Percentiles rank a stretch among this genome's conserved stretches.
These are phyloP conservation scores for Cyclaneusma minus DNA, from an alignment of 2,329 filamentous ascomycete species.

Conservation along the genomic window DNA sequence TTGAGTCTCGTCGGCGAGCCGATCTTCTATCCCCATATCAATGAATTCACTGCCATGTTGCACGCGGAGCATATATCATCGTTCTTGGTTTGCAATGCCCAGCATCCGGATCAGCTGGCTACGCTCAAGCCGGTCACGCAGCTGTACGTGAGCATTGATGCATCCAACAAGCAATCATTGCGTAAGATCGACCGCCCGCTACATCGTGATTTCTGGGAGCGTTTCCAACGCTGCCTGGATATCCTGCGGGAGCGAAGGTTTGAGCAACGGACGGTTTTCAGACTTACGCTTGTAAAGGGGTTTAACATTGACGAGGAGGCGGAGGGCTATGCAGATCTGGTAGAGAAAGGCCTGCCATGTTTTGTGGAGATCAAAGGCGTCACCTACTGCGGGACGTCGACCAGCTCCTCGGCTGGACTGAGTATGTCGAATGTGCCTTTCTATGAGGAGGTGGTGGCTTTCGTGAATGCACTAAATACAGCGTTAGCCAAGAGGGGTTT, in stretches of 20 bases:
- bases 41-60: slow-evolving; percentile 72
- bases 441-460: slow-evolving; percentile 76
- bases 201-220: slow-evolving; percentile 94
- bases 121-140: slow-evolving; percentile 77
- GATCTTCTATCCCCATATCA: slow-evolving; percentile 98
- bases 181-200: slow-evolving; percentile 82
- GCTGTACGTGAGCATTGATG: slow-evolving; percentile 92
- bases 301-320: slow-evolving; percentile 96
- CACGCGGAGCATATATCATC: slow-evolving; percentile 79
- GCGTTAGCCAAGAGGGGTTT: slow-evolving; percentile 57
- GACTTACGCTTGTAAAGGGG: slow-evolving; percentile 88
- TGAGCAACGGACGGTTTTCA: slow-evolving; percentile 83
- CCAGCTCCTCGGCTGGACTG: slow-evolving; percentile 68
- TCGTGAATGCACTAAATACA: slow-evolving; percentile 59
- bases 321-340: slow-evolving; percentile 75
- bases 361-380: slow-evolving; percentile 96
- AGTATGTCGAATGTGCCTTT: slow-evolving; percentile 98
- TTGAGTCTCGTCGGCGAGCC: slow-evolving; percentile 87
- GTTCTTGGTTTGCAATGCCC: slow-evolving; percentile 93
- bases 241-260: slow-evolving; percentile 74
- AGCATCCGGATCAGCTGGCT: slow-evolving; percentile 83
- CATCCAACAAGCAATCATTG: slow-evolving; percentile 75
- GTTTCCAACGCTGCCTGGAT: slow-evolving; percentile 80
- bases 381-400: slow-evolving; percentile 87
- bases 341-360: slow-evolving; percentile 73